Conservation (phyloP, 495 filamentous ascomycete species). For the Lineolata rhizophorae region DNA sequence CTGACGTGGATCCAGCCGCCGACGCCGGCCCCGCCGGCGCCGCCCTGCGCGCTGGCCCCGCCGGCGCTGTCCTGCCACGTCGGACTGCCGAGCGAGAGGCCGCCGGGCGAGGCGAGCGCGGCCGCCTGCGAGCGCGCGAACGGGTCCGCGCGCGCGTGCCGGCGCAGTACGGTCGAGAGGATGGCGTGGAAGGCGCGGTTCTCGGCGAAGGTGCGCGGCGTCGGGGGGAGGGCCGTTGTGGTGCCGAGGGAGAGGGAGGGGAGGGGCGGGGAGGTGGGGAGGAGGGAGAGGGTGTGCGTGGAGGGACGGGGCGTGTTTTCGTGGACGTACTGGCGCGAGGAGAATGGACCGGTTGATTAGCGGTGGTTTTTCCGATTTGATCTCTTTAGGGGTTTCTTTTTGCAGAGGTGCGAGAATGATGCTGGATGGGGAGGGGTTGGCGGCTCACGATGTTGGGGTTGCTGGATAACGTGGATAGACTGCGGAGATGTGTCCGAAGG, state of each 20-base stretch:
- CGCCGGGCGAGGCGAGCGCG: slow-evolving; percentile 57
- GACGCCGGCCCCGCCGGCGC: slow-evolving; percentile 50
- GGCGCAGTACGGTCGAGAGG: slow-evolving; percentile 47
- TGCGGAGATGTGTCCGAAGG: too few species aligned
- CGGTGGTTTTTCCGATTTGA: too few species aligned
- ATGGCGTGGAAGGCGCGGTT: slow-evolving; percentile 58
- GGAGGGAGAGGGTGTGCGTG: slow-evolving; percentile 43
- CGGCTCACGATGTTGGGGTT: too few species aligned
- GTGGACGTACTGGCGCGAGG: too few species aligned
- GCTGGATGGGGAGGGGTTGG: too few species aligned
- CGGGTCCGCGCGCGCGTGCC: slow-evolving; percentile 52
- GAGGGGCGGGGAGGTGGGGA: slow-evolving; percentile 51
- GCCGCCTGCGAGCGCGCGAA: slow-evolving; percentile 51
- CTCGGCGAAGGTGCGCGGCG: slow-evolving; percentile 49
- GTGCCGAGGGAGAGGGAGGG: slow-evolving; percentile 51
- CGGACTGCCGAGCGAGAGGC: slow-evolving; percentile 42
- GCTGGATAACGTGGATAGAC: too few species aligned
- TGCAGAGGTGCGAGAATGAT: too few species aligned
- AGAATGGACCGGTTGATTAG: too few species aligned
- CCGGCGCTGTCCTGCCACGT: slow-evolving; percentile 38
- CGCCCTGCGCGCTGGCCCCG: slow-evolving; percentile 63
- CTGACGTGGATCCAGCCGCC: slow-evolving; percentile 85
- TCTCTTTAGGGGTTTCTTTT: too few species aligned
- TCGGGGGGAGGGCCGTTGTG: slow-evolving; percentile 50
- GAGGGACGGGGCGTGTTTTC: too few species aligned